Conservation (phyloP, 2,329 filamentous ascomycete species). For the Aspergillus arachidicola region DNA sequence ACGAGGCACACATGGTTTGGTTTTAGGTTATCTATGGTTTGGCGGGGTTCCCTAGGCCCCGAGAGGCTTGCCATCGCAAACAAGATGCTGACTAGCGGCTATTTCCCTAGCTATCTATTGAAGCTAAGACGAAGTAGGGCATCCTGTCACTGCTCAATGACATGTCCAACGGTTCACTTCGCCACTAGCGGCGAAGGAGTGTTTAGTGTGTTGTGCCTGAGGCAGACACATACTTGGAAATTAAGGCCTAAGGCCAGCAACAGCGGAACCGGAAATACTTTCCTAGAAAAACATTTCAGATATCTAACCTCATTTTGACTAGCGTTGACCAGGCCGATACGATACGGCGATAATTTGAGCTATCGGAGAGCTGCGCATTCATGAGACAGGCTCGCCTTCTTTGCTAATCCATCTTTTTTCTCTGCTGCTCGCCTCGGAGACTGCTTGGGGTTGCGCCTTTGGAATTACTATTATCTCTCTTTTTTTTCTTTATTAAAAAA, state of each 20-base stretch:
- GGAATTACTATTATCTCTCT: not conserved
- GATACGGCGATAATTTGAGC: conserved; percentile 6
- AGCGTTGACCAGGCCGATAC: conserved; percentile 2
- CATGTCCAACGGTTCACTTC: conserved; percentile 1
- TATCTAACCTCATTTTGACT: conserved; percentile 8
- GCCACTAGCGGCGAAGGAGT: conserved; percentile 3
- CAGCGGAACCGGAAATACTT: conserved; percentile 7
- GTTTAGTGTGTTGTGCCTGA: conserved; percentile 1
- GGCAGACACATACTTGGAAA: not conserved
- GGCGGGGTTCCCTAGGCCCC: conserved; percentile 8
- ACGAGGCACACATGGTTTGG: conserved; percentile 1
- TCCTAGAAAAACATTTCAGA: not conserved
- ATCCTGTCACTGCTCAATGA: not conserved
- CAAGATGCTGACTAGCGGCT: conserved; percentile 14
- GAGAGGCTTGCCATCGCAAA: not conserved
- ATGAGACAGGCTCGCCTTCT: not conserved
- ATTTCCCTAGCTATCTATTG: conserved; percentile 2
- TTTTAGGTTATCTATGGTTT: conserved; percentile 13
- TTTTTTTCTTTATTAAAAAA: not conserved
- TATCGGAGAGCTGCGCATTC: not conserved
- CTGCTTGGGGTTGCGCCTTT: not conserved
- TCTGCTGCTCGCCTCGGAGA: not conserved
- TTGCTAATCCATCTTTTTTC: not conserved
- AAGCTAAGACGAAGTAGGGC: conserved; percentile 7
- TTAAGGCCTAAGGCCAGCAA: conserved; percentile 6